A percentile compares a stretch with the other conserved stretches of the same genome.
Evolutionary conservation across 2,329 filamentous ascomycete genomes (phyloP).

Genomic region (Diaporthe sp.): DNA sequence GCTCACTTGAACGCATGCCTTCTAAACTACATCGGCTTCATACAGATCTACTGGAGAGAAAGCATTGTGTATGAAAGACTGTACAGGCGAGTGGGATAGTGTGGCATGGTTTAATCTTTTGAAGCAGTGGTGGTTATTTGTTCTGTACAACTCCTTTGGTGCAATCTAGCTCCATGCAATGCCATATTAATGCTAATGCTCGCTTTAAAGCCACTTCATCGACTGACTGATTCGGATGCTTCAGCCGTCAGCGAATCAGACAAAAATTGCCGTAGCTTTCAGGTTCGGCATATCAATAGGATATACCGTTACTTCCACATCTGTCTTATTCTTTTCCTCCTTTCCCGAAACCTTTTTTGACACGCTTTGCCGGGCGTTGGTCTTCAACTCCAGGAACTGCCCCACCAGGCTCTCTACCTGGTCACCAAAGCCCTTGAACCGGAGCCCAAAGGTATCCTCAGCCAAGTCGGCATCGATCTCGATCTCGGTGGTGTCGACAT

Average conservation of each 20-base stretch:
- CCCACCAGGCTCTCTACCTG: slow-evolving; percentile 42
- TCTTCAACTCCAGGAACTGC: slow-evolving; percentile 42
- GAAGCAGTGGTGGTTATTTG: too few relatives aligned
- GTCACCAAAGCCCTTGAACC: slow-evolving; percentile 42
- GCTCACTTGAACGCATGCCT: not conserved
- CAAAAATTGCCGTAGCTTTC: not conserved
- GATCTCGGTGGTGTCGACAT: slow-evolving; percentile 39
- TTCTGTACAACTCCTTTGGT: not conserved
- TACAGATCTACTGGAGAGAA: not conserved
- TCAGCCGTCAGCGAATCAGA: not conserved
- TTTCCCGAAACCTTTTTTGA: slow-evolving; percentile 13
- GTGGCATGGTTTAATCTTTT: not conserved
- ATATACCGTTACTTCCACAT: not conserved
- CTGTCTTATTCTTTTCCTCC: not conserved
- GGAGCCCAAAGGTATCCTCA: slow-evolving; percentile 41
- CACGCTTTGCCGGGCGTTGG: not conserved
- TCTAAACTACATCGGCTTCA: too few relatives aligned
- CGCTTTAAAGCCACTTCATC: not conserved
- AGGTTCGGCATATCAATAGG: not conserved
- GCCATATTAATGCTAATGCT: slow-evolving; percentile 1
- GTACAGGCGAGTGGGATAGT: not conserved
- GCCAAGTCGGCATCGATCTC: slow-evolving; percentile 43
- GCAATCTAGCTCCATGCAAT: not conserved
- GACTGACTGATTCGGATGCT: not conserved
- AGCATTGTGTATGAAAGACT: not conserved